These are phyloP conservation scores for Lasiosphaeriaceae sp. DNA, from an alignment of 495 filamentous ascomycete species.

Conservation along the genomic window DNA sequence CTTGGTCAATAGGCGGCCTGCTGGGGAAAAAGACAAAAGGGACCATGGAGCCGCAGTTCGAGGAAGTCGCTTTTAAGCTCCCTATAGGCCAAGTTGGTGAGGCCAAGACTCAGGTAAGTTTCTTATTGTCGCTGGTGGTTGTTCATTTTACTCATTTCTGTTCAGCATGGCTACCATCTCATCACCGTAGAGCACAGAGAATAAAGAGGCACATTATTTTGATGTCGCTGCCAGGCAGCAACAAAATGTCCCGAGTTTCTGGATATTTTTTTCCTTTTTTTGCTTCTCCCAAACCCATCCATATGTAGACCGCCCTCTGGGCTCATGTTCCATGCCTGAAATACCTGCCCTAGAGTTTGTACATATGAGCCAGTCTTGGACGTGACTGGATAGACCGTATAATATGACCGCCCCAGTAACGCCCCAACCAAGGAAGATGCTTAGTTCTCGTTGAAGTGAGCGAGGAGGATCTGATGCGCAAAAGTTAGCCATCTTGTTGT, in stretches of 20 bases:
- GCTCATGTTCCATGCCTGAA: neutral
- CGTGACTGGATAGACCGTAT: neutral
- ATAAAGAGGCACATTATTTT: conserved; percentile 13
- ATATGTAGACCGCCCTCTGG: neutral
- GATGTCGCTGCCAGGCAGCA: neutral
- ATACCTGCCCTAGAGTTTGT: neutral
- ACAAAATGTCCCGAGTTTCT: conserved; percentile 2
- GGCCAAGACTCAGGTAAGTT: conserved; percentile 74
- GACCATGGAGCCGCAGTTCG: conserved; percentile 68
- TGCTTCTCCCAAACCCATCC: neutral
- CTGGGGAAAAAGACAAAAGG: conserved; percentile 83
- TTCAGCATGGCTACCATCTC: conserved; percentile 94
- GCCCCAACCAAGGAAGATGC: neutral
- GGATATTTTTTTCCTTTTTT: conserved; percentile 3
- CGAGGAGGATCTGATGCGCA: neutral
- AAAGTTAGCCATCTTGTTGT: conserved; percentile 41
- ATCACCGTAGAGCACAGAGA: conserved; percentile 67
- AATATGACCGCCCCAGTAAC: neutral
- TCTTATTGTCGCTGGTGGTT: too few species aligned
- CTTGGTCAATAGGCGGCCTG: conserved; percentile 63
- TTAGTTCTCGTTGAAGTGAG: neutral
- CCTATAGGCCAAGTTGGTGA: conserved; percentile 63
- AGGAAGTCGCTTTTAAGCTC: conserved; percentile 75
- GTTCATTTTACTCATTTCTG: too few species aligned
- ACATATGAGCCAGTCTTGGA: neutral